Evolutionary conservation across 345 rosid genomes (phyloP), one percentile per base, ranked within the genome.

Genomic region (Linum lewisii): DNA sequence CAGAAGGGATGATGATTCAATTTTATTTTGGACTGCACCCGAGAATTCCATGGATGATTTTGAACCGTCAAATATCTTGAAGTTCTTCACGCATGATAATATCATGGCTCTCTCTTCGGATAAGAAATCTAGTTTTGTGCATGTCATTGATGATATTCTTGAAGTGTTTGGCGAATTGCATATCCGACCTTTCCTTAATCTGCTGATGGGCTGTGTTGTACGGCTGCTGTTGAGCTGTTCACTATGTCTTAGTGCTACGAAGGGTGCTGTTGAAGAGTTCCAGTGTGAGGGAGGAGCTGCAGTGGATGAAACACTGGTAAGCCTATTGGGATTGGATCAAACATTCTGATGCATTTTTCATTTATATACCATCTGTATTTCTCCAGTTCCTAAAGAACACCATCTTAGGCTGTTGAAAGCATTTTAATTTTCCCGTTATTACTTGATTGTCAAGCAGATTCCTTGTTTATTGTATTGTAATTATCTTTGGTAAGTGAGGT

Each of bases 191-290:
- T 89, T 83, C 72, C 79, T 93, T 68, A 76, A 82, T 73, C 75
- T 89, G 51, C 62, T 93, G 64, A 85, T 87, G 88, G 97, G 95
- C 61, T 85, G 82, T 78, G 90, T 85, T 75, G 87, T 82, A 53
- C 86, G 83, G 64, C 72, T 93, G 49, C 50, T 93, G 77, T 66
- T 66, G 34, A 82, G 86, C 72, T 81, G 77, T 62, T 66, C 77
- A 69, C 70, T 63, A 63, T 64, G 73, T 72, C 67, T 79, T 58
- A 75, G 72, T 59, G 69, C 36, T 70, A 77, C 73, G 24, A 80
- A 71, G 65, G 66, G 49, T 62, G 58, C 25, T 7, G 71, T 64
- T 62, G 69, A 68, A 69, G 53, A 47, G 61, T 23, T 7, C 18
- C 47, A 11, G 18, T 62, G 62, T 52, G 77, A 63, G 62, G 75